Evolutionary conservation across 2,329 filamentous ascomycete species (phyloP).

Genomic region (Exophiala calicioides): DNA sequence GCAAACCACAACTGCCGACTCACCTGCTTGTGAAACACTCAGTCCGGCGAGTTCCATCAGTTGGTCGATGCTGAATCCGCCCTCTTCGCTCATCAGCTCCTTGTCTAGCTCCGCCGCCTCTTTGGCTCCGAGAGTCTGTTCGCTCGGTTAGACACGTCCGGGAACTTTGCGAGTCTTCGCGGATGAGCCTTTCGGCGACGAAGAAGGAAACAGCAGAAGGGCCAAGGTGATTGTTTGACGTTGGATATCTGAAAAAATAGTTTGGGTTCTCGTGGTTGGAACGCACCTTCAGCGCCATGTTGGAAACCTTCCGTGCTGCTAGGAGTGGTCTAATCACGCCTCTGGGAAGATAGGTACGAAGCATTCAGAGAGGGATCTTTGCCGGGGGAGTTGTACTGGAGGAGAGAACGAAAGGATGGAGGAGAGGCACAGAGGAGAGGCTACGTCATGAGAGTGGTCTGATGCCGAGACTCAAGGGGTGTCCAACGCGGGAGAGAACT

Average conservation of each 20-base stretch:
- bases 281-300: constrained; percentile 45
- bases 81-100: constrained; percentile 84
- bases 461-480: neutral
- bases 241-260: no score
- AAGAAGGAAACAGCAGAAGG: no score
- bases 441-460: neutral
- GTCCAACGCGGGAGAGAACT: no score
- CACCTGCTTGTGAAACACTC: constrained; percentile 86
- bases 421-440: constrained; percentile 1
- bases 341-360: constrained; percentile 13
- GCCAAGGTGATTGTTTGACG: no score
- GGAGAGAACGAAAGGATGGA: no score
- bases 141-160: neutral
- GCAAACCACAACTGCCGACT: no score
- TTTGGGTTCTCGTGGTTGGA: neutral
- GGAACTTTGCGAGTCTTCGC: neutral
- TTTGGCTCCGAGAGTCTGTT: constrained; percentile 80
- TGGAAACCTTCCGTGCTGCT: constrained; percentile 29
- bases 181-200: no score
- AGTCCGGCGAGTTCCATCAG: constrained; percentile 95
- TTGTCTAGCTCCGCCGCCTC: constrained; percentile 86
- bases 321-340: constrained; percentile 14
- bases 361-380: no score
- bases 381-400: no score
- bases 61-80: constrained; percentile 90